phyloP scores from a whole-genome alignment of 257 asterid species.

The Lantana camara region DNA sequence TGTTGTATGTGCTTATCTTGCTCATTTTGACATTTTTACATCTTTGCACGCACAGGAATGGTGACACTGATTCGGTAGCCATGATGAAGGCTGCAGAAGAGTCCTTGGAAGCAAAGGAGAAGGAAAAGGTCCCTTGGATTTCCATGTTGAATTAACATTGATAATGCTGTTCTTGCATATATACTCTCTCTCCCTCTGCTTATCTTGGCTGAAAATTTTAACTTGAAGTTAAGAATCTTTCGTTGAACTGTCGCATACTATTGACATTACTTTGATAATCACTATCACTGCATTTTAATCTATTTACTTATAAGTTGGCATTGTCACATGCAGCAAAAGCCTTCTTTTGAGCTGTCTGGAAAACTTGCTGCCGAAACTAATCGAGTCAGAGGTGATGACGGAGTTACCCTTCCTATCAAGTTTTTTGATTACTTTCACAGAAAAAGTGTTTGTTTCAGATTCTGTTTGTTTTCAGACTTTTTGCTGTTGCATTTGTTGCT shows the following conservation, averaged over 20 bases:
- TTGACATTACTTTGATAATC: conserved; percentile 13
- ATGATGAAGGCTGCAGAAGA: conserved; percentile 87
- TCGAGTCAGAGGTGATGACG: conserved; percentile 71
- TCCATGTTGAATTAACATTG: conserved; percentile 23
- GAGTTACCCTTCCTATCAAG: conserved; percentile 13
- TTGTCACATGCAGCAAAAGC: conserved; percentile 75
- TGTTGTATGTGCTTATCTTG: background rate
- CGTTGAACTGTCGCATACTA: background rate
- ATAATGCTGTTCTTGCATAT: conserved; percentile 1
- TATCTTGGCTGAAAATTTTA: background rate
- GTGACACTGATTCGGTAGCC: conserved; percentile 65
- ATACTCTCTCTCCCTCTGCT: conserved; percentile 20
- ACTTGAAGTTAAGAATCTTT: conserved; percentile 1
- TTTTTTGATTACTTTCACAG: conserved; percentile 5
- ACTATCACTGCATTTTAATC: conserved; percentile 1
- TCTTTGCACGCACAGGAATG: conserved; percentile 55
- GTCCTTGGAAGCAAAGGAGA: conserved; percentile 76
- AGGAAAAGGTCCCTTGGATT: conserved; percentile 56
- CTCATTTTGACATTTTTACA: conserved; percentile 9
- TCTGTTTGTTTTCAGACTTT: background rate
- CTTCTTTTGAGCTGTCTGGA: conserved; percentile 98
- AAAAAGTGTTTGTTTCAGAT: background rate
- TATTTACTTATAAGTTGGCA: conserved; percentile 17
- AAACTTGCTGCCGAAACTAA: conserved; percentile 99
- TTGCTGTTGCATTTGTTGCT: background rate